phyloP scores from a whole-genome alignment of 106 monocot species.

The Cymbidium sinense region DNA sequence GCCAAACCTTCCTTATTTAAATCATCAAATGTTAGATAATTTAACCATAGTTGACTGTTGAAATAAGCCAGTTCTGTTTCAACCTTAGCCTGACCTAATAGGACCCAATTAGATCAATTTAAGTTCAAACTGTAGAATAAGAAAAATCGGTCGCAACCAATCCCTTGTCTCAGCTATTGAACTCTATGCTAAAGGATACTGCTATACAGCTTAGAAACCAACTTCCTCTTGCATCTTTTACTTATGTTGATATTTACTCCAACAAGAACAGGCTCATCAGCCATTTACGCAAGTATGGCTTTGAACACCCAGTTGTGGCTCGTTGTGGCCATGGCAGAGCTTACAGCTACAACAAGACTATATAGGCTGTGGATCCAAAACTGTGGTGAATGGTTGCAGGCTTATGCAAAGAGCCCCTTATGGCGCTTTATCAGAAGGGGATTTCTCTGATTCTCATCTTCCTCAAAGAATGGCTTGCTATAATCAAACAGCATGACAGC shows the following conservation, averaged over 20 bases:
- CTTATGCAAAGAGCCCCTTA: conserved; percentile 32
- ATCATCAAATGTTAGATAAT: too few relatives aligned
- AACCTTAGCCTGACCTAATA: too few relatives aligned
- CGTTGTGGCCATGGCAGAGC: conserved; percentile 54
- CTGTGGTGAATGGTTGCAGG: conserved; percentile 34
- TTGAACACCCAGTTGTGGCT: conserved; percentile 36
- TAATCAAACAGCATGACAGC: neutral
- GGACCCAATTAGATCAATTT: too few relatives aligned
- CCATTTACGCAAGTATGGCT: conserved; percentile 50
- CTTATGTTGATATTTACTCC: conserved; percentile 89
- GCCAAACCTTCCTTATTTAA: too few relatives aligned
- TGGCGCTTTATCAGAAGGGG: conserved; percentile 25
- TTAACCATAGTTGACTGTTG: too few relatives aligned
- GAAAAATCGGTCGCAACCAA: too few relatives aligned
- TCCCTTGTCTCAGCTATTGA: conserved; percentile 68
- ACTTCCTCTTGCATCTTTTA: conserved; percentile 52
- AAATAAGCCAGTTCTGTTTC: too few relatives aligned
- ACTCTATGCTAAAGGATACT: conserved; percentile 55
- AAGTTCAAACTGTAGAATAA: too few relatives aligned
- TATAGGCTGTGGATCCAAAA: conserved; percentile 30
- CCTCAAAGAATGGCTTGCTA: conserved; percentile 30
- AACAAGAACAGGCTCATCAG: conserved; percentile 61
- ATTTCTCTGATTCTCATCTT: conserved; percentile 37
- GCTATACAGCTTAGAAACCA: conserved; percentile 45
- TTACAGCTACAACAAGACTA: conserved; percentile 34